phyloP scores from a whole-genome alignment of 1,139 yeast species.

The Hansenula sp. region DNA sequence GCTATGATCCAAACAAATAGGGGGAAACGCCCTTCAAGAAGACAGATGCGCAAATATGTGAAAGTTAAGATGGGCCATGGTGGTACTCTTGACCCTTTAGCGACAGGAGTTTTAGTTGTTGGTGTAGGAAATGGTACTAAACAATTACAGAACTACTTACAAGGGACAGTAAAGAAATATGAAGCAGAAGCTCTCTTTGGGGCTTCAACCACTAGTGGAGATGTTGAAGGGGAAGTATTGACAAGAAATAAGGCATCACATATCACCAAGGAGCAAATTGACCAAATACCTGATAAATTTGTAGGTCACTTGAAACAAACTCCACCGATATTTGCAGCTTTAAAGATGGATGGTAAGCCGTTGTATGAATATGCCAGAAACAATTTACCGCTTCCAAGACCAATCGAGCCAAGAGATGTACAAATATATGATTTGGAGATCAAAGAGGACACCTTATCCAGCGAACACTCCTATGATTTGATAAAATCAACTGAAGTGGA shows the following conservation, averaged over 20 bases:
- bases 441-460: conserved; percentile 48
- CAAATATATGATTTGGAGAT: conserved; percentile 53
- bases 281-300: conserved; percentile 53
- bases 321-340: conserved; percentile 93
- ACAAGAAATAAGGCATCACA: conserved; percentile 54
- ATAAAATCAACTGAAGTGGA: conserved; percentile 46
- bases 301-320: conserved; percentile 80
- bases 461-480: conserved; percentile 52
- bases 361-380: conserved; percentile 91
- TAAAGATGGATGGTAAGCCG: conserved; percentile 93
- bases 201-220: conserved; percentile 90
- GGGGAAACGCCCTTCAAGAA: conserved; percentile 33
- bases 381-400: conserved; percentile 78
- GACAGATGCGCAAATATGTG: conserved; percentile 43
- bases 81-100: conserved; percentile 94
- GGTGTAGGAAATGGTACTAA: conserved; percentile 94
- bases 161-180: conserved; percentile 74
- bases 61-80: conserved; percentile 96
- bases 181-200: conserved; percentile 86
- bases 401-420: conserved; percentile 75
- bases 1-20: conserved; percentile 32
- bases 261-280: conserved; percentile 51
- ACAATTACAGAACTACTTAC: conserved; percentile 61
- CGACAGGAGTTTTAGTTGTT: conserved; percentile 86
- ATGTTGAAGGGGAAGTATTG: conserved; percentile 80